Evolutionary conservation across 2,329 filamentous ascomycete genomes (phyloP).

Genomic region (Ascochyta lentis): DNA sequence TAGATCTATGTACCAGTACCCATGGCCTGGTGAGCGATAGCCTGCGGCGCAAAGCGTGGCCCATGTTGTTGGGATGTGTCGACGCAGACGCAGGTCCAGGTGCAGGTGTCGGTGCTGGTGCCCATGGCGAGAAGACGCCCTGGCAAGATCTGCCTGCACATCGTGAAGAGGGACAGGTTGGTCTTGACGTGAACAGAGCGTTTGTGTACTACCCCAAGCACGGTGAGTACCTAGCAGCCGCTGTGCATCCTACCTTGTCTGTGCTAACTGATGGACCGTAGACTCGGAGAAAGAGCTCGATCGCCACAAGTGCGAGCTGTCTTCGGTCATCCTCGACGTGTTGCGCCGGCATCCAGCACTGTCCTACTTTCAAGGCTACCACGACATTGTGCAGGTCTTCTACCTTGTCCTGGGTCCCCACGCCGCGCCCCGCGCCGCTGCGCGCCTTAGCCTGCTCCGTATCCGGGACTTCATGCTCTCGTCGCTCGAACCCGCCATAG

Average conservation of each 20-base stretch:
- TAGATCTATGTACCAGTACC: slow-evolving; percentile 51
- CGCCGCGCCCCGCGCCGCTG: slow-evolving; percentile 68
- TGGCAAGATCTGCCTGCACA: slow-evolving; percentile 77
- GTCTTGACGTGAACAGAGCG: slow-evolving; percentile 91
- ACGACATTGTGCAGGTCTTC: slow-evolving; percentile 97
- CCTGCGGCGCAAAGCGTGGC: slow-evolving; percentile 78
- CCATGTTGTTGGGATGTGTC: slow-evolving; percentile 58
- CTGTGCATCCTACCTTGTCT: neutral
- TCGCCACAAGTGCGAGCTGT: slow-evolving; percentile 76
- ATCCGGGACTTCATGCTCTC: slow-evolving; percentile 99
- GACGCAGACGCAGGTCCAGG: slow-evolving; percentile 11
- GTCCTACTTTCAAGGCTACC: slow-evolving; percentile 97
- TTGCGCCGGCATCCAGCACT: slow-evolving; percentile 82
- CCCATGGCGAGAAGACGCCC: slow-evolving; percentile 32
- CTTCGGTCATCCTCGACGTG: slow-evolving; percentile 78
- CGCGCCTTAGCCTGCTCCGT: slow-evolving; percentile 84
- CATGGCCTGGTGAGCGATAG: slow-evolving; percentile 57
- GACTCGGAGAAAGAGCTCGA: slow-evolving; percentile 73
- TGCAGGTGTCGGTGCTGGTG: slow-evolving; percentile 20
- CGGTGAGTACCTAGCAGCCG: slow-evolving; percentile 59
- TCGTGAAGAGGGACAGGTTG: slow-evolving; percentile 87
- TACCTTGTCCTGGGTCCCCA: slow-evolving; percentile 78
- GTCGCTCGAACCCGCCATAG: slow-evolving; percentile 77
- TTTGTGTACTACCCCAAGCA: slow-evolving; percentile 90
- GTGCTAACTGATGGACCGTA: slow-evolving; percentile 57